phyloP scores from a whole-genome alignment of 1,284 basidiomycete genomes.

The Tilletiopsis washingtonensis region DNA sequence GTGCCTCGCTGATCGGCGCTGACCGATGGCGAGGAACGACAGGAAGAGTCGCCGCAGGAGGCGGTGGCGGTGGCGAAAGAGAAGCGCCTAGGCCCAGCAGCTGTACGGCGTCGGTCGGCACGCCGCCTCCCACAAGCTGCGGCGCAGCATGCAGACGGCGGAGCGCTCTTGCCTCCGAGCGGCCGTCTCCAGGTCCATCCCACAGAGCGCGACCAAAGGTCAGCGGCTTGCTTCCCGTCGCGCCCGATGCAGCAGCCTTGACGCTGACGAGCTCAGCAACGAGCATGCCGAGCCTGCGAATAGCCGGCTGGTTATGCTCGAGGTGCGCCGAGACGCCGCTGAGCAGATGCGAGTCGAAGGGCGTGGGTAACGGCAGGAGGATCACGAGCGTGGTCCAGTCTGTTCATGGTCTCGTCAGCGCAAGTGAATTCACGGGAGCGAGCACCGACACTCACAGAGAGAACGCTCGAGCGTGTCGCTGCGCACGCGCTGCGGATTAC shows the following conservation, averaged over 20 bases:
- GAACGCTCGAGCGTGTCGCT: no score
- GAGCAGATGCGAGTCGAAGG: constrained; percentile 57
- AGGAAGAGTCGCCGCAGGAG: no score
- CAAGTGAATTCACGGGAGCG: no score
- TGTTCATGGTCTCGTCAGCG: no score
- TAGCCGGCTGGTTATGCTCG: constrained; percentile 54
- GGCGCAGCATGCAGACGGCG: constrained; percentile 21
- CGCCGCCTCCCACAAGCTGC: no score
- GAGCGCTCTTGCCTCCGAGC: constrained; percentile 39
- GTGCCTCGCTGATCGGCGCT: no score
- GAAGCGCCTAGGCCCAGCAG: no score
- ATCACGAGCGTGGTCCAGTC: neutral
- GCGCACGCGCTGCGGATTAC: no score
- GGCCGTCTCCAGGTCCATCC: constrained; percentile 68
- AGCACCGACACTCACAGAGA: no score
- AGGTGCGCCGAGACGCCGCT: constrained; percentile 65
- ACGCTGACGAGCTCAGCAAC: constrained; percentile 59
- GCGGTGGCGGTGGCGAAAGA: no score
- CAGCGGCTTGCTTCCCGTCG: constrained; percentile 62
- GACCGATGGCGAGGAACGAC: no score
- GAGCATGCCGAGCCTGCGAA: constrained; percentile 88
- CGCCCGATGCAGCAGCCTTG: neutral
- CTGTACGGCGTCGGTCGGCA: no score
- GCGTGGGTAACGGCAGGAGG: neutral
- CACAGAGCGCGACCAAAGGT: constrained; percentile 66